Percentiles rank a stretch among this genome's conserved stretches.
Evolutionary conservation across 495 filamentous ascomycete genomes (phyloP).

Genomic region (Saxophila tyrrhenica): DNA sequence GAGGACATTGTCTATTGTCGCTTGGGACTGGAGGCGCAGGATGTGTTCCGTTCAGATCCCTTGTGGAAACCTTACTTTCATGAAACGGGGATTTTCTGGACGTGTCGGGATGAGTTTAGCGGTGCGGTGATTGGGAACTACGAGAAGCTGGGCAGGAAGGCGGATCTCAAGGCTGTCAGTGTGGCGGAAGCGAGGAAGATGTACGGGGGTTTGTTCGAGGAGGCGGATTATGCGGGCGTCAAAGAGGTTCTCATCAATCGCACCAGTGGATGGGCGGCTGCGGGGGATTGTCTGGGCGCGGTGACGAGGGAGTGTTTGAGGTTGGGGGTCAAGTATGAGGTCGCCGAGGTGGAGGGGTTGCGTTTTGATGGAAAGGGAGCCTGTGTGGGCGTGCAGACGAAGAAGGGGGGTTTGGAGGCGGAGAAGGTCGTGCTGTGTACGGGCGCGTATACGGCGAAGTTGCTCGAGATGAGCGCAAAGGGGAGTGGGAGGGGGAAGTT

Average conservation of each 20-base stretch:
- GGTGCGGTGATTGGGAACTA: constrained; percentile 41
- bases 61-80: constrained; percentile 46
- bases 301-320: constrained; percentile 37
- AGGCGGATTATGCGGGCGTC: constrained; percentile 42
- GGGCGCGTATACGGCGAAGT: constrained; percentile 47
- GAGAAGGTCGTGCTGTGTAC: constrained; percentile 43
- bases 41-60: constrained; percentile 42
- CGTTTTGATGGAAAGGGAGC: constrained; percentile 32
- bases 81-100: constrained; percentile 44
- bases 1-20: constrained; percentile 43
- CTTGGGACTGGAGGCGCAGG: constrained; percentile 46
- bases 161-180: constrained; percentile 31
- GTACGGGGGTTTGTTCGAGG: constrained; percentile 41
- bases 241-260: constrained; percentile 41
- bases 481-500: constrained; percentile 30
- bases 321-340: constrained; percentile 43
- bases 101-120: constrained; percentile 37
- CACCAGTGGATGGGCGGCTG: constrained; percentile 52
- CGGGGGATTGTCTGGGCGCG: constrained; percentile 38
- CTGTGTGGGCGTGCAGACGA: constrained; percentile 39
- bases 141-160: constrained; percentile 33
- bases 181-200: constrained; percentile 36
- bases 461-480: constrained; percentile 45
- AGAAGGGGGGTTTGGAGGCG: constrained; percentile 35
- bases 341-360: constrained; percentile 35